Percentiles rank a stretch among this genome's conserved stretches.
Evolutionary conservation across 2,329 filamentous ascomycete species (phyloP).

Genomic region (Achaetomium macrosporum): DNA sequence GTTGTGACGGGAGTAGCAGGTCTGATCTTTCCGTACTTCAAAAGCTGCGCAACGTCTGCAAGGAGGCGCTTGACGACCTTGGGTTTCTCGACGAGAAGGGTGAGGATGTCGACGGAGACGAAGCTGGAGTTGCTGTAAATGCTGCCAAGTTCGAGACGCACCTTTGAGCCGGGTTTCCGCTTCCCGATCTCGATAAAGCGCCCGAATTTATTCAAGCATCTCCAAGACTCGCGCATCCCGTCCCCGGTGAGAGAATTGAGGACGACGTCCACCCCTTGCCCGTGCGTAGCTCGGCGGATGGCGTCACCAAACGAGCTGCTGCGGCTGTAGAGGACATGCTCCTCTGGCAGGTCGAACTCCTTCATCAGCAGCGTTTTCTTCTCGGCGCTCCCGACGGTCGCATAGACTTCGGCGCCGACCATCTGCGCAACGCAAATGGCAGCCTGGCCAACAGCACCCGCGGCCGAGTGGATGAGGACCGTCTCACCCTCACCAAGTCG

Average conservation of each 20-base stretch:
- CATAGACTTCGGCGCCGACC: constrained; percentile 37
- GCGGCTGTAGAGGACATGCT: constrained; percentile 34
- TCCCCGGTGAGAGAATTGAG: constrained; percentile 41
- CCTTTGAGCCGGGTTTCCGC: constrained; percentile 29
- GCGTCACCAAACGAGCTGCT: constrained; percentile 29
- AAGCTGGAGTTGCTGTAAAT: constrained; percentile 43
- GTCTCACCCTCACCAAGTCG: constrained; percentile 34
- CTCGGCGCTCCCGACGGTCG: constrained; percentile 35
- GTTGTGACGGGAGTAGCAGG: constrained; percentile 33
- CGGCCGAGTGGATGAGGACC: constrained; percentile 36
- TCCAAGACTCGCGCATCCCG: constrained; percentile 37
- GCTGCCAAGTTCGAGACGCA: constrained; percentile 43
- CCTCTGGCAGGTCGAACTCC: constrained; percentile 33
- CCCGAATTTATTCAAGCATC: constrained; percentile 39
- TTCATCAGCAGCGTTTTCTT: constrained; percentile 37
- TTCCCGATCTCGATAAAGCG: constrained; percentile 42
- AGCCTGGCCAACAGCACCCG: constrained; percentile 36
- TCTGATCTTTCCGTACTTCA: constrained; percentile 31
- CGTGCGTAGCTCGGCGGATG: constrained; percentile 27
- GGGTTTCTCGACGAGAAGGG: constrained; percentile 38
- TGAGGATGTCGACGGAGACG: constrained; percentile 41
- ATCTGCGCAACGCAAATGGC: constrained; percentile 35
- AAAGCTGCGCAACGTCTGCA: constrained; percentile 32
- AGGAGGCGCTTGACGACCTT: constrained; percentile 36
- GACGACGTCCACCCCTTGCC: constrained; percentile 34